A percentile compares a stretch with the other conserved stretches of the same genome.
phyloP scores from a whole-genome alignment of 1,139 yeast species.

The Zygoascus sp. region DNA sequence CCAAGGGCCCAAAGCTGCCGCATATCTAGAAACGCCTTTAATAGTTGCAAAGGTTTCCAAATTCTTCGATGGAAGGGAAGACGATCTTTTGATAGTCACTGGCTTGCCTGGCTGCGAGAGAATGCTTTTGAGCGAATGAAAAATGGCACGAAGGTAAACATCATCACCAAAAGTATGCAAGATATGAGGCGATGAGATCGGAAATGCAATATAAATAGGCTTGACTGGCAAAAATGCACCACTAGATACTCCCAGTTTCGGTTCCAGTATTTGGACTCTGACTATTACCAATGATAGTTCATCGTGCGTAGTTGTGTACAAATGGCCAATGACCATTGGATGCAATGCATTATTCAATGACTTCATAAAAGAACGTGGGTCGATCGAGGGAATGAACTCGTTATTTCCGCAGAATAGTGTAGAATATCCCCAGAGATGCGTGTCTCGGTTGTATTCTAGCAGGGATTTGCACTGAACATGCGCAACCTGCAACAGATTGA shows the following conservation, averaged over 20 bases:
- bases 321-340: constrained; percentile 42
- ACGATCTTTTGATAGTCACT: constrained; percentile 30
- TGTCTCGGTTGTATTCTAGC: constrained; percentile 9
- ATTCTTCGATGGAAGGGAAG: constrained; percentile 50
- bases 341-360: constrained; percentile 45
- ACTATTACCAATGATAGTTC: constrained; percentile 54
- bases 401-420: constrained; percentile 37
- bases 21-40: constrained; percentile 49
- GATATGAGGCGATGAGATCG: constrained; percentile 61
- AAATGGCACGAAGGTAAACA: constrained; percentile 48
- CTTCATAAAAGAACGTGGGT: constrained; percentile 42
- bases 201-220: constrained; percentile 64
- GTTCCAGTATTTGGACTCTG: constrained; percentile 65
- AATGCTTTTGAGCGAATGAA: constrained; percentile 55
- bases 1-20: constrained; percentile 29
- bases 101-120: constrained; percentile 40
- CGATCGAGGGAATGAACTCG: constrained; percentile 39
- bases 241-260: constrained; percentile 23
- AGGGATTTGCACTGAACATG: constrained; percentile 59
- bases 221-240: constrained; percentile 47
- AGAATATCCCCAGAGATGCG: constrained; percentile 55
- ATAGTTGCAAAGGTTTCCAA: constrained; percentile 51
- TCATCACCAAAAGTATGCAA: constrained; percentile 52
- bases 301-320: constrained; percentile 67
- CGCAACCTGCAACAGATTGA: constrained; percentile 64